Evolutionary conservation across 345 rosid species (phyloP).

Genomic region (Gossypium thurberi): DNA sequence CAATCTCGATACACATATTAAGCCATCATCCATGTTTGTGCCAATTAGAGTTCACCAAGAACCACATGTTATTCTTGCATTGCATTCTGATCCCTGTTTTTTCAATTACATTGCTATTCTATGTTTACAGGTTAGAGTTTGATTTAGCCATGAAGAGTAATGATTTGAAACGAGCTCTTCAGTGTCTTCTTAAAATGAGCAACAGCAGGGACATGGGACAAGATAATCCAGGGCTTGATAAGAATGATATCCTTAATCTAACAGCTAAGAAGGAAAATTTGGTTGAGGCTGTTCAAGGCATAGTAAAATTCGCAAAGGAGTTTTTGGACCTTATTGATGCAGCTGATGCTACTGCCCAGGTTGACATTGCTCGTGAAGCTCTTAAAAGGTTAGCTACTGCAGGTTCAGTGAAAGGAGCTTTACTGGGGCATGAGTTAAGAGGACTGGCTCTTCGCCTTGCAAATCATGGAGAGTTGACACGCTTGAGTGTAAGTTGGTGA

Average conservation of each 20-base stretch:
- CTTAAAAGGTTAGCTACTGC: slow-evolving; percentile 92
- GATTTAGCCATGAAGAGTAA: slow-evolving; percentile 97
- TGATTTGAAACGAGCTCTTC: slow-evolving; percentile 97
- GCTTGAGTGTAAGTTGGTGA: slow-evolving; percentile 59
- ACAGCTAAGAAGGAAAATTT: slow-evolving; percentile 52
- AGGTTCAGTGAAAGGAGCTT: slow-evolving; percentile 94
- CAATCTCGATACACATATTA: neutral
- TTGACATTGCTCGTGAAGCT: slow-evolving; percentile 90
- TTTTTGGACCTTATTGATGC: slow-evolving; percentile 97
- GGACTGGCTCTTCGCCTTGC: slow-evolving; percentile 40
- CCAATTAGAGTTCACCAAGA: neutral
- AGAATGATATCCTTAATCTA: slow-evolving; percentile 76
- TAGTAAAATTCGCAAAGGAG: slow-evolving; percentile 83
- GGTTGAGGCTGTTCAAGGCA: slow-evolving; percentile 69
- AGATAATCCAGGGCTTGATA: slow-evolving; percentile 59
- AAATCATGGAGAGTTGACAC: slow-evolving; percentile 92
- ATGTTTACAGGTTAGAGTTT: slow-evolving; percentile 72
- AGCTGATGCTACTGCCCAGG: slow-evolving; percentile 96
- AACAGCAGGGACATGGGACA: slow-evolving; percentile 92
- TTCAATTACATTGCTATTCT: neutral
- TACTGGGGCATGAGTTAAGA: slow-evolving; percentile 73
- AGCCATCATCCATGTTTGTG: neutral
- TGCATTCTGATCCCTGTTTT: slow-evolving; percentile 2
- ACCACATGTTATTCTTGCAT: neutral
- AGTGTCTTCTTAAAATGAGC: slow-evolving; percentile 92